Percentiles rank a stretch among this genome's conserved stretches.
Conservation (phyloP, 1,284 basidiomycete genomes). For the Neolentinus lepideus region DNA sequence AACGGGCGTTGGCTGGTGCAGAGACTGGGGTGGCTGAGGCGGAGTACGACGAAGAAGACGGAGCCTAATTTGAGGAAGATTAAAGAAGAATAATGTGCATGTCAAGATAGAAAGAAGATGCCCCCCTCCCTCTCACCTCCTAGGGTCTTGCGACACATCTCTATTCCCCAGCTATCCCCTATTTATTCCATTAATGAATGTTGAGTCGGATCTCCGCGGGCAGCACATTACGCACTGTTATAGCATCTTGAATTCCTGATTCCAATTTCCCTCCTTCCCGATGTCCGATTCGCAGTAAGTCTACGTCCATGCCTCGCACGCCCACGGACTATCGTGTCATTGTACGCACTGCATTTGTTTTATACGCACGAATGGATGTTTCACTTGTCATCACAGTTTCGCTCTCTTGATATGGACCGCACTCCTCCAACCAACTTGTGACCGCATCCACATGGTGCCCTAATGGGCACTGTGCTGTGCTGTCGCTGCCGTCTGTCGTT, state of each 20-base stretch:
- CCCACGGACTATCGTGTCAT: neutral
- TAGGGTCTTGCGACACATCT: neutral
- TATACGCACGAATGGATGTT: neutral
- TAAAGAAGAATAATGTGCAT: neutral
- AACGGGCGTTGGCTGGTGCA: slow-evolving; percentile 16
- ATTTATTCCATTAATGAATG: neutral
- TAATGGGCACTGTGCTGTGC: too few species aligned
- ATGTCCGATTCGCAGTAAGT: neutral
- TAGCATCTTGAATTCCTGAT: neutral
- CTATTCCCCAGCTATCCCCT: neutral
- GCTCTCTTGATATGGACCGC: too few species aligned
- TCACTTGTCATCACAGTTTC: neutral
- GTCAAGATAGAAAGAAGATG: neutral
- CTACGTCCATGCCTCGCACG: neutral
- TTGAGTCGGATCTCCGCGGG: neutral
- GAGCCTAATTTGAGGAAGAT: slow-evolving; percentile 3
- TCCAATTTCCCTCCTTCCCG: neutral
- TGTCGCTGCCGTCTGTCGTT: too few species aligned
- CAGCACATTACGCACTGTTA: neutral
- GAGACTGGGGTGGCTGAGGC: slow-evolving; percentile 13
- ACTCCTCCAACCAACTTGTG: too few species aligned
- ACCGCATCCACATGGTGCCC: too few species aligned
- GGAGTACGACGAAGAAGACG: slow-evolving; percentile 10
- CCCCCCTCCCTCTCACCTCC: neutral
- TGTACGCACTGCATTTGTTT: neutral